Percentiles rank a stretch among this genome's conserved stretches.
Conservation (phyloP, 225 moss, liverwort and hornwort species). For the Takakia lepidozioides region DNA sequence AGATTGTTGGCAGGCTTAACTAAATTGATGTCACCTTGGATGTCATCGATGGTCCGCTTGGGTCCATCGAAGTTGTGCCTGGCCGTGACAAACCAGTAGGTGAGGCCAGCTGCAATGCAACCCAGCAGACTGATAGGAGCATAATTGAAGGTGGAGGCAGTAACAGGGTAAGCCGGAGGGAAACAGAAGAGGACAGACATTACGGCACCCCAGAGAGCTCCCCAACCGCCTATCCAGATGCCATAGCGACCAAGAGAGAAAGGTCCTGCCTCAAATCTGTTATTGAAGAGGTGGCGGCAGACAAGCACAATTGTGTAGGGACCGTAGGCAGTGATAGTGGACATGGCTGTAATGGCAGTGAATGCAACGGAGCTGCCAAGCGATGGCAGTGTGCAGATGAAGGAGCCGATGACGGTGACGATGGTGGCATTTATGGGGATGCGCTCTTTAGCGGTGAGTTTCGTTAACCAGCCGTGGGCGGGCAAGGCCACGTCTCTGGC, state of each 20-base stretch:
- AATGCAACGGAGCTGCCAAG: slow-evolving; percentile 33
- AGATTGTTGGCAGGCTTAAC: slow-evolving; percentile 1
- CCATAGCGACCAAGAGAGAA: slow-evolving; percentile 30
- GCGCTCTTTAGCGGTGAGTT: slow-evolving; percentile 10
- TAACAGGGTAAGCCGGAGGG: slow-evolving; percentile 25
- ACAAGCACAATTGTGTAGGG: slow-evolving; percentile 32
- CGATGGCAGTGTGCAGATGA: slow-evolving; percentile 30
- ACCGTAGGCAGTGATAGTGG: slow-evolving; percentile 38
- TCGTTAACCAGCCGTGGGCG: slow-evolving; percentile 5
- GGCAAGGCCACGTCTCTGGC: slow-evolving; percentile 34
- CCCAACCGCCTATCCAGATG: slow-evolving; percentile 26
- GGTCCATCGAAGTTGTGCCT: slow-evolving; percentile 25
- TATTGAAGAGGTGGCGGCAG: slow-evolving; percentile 26
- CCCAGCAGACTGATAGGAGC: slow-evolving; percentile 16
- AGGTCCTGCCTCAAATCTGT: slow-evolving; percentile 23
- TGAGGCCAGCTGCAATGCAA: slow-evolving; percentile 14
- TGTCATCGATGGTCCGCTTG: slow-evolving; percentile 18
- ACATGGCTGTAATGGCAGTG: slow-evolving; percentile 42
- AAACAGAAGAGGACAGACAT: slow-evolving; percentile 35
- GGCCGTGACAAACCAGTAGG: slow-evolving; percentile 17
- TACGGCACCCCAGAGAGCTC: slow-evolving; percentile 24
- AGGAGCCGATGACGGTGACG: slow-evolving; percentile 28
- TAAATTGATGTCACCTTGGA: neutral
- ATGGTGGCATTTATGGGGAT: slow-evolving; percentile 33
- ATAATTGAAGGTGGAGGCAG: slow-evolving; percentile 20